Evolutionary conservation across 768 basidiomycete genomes (phyloP).

Genomic region (Naganishia randhawae): DNA sequence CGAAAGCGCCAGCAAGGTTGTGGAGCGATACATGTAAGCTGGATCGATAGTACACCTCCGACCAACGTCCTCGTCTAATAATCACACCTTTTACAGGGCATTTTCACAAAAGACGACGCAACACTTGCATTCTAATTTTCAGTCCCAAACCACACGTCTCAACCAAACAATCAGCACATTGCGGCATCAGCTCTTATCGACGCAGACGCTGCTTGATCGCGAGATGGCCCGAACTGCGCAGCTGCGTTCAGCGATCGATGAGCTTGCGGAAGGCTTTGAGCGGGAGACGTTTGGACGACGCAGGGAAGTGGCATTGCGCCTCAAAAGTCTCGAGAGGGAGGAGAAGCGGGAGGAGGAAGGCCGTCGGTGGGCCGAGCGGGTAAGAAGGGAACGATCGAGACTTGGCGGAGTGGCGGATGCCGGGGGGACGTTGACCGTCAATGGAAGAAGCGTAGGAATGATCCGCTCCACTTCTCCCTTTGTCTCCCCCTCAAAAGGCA

Average conservation of each 20-base stretch:
- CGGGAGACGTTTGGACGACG: slow-evolving; percentile 49
- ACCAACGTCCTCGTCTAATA: too few relatives aligned
- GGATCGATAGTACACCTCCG: neutral
- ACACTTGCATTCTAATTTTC: slow-evolving; percentile 45
- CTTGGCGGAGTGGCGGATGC: slow-evolving; percentile 14
- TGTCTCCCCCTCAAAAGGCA: slow-evolving; percentile 1
- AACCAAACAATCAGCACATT: slow-evolving; percentile 43
- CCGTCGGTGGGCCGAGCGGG: slow-evolving; percentile 43
- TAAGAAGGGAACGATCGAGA: slow-evolving; percentile 32
- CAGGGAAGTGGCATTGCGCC: slow-evolving; percentile 46
- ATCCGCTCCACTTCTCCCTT: neutral
- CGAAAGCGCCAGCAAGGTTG: slow-evolving; percentile 45
- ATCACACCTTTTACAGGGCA: slow-evolving; percentile 28
- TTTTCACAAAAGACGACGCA: slow-evolving; percentile 51
- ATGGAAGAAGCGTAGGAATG: slow-evolving; percentile 18
- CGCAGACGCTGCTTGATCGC: slow-evolving; percentile 31
- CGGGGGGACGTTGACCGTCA: slow-evolving; percentile 20
- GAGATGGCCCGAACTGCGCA: slow-evolving; percentile 35
- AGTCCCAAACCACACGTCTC: slow-evolving; percentile 42
- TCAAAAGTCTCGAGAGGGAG: slow-evolving; percentile 40
- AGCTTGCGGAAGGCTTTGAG: slow-evolving; percentile 42
- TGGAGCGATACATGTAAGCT: slow-evolving; percentile 51
- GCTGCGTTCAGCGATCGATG: slow-evolving; percentile 41
- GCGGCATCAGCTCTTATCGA: slow-evolving; percentile 34
- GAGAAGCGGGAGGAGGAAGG: slow-evolving; percentile 40